phyloP scores from a whole-genome alignment of 192 early-diverging fungal species.

The Backusella psychrophila region DNA sequence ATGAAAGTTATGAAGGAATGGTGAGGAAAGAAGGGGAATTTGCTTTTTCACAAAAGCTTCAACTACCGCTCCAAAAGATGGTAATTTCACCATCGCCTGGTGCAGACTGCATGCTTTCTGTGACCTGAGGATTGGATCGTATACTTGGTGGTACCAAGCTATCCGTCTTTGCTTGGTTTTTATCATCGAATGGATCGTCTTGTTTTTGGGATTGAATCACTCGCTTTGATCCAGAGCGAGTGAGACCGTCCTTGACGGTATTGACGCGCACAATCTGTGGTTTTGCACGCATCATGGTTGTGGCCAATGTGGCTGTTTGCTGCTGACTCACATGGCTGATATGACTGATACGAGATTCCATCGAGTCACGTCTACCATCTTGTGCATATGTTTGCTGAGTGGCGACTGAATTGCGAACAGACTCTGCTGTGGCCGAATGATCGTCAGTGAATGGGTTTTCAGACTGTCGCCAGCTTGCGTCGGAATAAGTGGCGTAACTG shows the following conservation, averaged over 20 bases:
- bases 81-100: constrained; percentile 41
- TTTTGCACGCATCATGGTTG: constrained; percentile 35
- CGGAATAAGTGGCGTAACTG: not conserved
- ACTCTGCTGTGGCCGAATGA: not conserved
- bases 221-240: constrained; percentile 20
- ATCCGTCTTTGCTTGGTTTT: constrained; percentile 1
- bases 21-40: too few species aligned
- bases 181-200: constrained; percentile 7
- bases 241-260: constrained; percentile 24
- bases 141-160: not conserved
- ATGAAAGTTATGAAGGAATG: constrained; percentile 3
- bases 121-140: not conserved
- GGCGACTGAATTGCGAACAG: not conserved
- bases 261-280: constrained; percentile 37
- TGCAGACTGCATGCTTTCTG: constrained; percentile 29
- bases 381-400: not conserved
- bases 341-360: constrained; percentile 8
- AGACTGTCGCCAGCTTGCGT: not conserved
- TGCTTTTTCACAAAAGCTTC: not conserved
- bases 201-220: constrained; percentile 17
- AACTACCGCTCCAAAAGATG: constrained; percentile 31
- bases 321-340: not conserved
- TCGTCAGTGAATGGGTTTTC: not conserved
- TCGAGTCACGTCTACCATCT: constrained; percentile 5
- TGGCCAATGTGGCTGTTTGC: constrained; percentile 10